These are phyloP conservation scores for Pseudonectria foliicola DNA, from an alignment of 2,329 filamentous ascomycete species.

Conservation along the genomic window DNA sequence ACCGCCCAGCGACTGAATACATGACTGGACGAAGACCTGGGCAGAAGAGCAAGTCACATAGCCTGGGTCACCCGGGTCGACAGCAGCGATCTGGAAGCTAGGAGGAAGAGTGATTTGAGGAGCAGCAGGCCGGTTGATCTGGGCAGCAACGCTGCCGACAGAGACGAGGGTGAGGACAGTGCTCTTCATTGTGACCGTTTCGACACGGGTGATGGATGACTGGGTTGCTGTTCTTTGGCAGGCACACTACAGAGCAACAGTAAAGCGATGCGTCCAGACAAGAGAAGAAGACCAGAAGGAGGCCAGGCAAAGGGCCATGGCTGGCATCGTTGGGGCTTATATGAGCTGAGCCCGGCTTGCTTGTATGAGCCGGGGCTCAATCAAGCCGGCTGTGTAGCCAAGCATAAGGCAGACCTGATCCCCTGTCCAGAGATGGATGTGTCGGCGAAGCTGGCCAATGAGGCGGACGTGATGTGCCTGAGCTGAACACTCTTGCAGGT, in stretches of 20 bases:
- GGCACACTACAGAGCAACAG: background rate
- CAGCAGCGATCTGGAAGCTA: constrained; percentile 16
- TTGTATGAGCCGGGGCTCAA: too few relatives aligned
- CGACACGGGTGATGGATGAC: background rate
- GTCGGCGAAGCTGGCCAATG: too few relatives aligned
- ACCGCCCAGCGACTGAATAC: constrained; percentile 19
- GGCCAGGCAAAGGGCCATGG: background rate
- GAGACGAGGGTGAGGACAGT: constrained; percentile 13
- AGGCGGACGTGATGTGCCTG: too few relatives aligned
- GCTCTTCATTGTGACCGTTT: constrained; percentile 17
- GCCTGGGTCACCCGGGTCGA: constrained; percentile 17
- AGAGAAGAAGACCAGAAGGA: background rate
- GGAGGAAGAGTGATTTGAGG: constrained; percentile 5
- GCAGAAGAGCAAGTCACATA: constrained; percentile 19
- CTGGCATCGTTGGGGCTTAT: too few relatives aligned
- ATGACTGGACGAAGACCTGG: constrained; percentile 13
- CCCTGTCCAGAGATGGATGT: too few relatives aligned
- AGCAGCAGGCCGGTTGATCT: constrained; percentile 14
- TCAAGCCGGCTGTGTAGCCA: too few relatives aligned
- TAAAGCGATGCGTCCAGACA: too few relatives aligned
- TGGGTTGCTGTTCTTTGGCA: background rate
- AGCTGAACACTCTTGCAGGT: too few relatives aligned
- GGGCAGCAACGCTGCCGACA: constrained; percentile 20
- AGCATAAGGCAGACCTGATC: too few relatives aligned
- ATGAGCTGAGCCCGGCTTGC: too few relatives aligned